These are phyloP conservation scores for Phytophthora constricta DNA, from an alignment of 352 stramenopile species.

Conservation along the genomic window DNA sequence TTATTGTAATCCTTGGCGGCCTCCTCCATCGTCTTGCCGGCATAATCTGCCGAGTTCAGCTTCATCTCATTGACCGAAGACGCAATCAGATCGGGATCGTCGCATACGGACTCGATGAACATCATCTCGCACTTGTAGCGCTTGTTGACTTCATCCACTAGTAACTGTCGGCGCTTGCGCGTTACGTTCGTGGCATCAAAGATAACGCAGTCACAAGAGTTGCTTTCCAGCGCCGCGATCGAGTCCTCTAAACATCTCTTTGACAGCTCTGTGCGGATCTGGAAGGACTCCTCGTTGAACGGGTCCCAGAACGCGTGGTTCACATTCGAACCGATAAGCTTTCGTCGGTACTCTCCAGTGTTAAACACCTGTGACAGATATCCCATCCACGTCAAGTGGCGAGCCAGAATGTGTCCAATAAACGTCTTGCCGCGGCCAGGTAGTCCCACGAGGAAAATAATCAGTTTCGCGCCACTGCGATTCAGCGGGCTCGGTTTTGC, in stretches of 20 bases:
- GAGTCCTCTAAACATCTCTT: constrained; percentile 78
- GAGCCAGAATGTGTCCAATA: constrained; percentile 81
- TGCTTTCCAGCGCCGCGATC: constrained; percentile 66
- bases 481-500: constrained; percentile 43
- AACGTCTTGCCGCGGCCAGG: constrained; percentile 87
- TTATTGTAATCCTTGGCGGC: constrained; percentile 76
- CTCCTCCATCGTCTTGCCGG: constrained; percentile 72
- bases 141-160: constrained; percentile 58
- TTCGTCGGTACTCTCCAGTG: constrained; percentile 81
- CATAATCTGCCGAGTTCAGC: constrained; percentile 83
- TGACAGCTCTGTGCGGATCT: constrained; percentile 73
- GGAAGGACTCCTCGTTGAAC: constrained; percentile 71
- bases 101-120: constrained; percentile 86
- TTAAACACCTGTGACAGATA: constrained; percentile 86
- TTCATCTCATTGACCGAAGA: constrained; percentile 90
- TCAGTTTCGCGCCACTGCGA: constrained; percentile 69
- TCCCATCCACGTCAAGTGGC: constrained; percentile 88
- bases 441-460: constrained; percentile 83
- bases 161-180: constrained; percentile 64
- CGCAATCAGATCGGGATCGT: constrained; percentile 73
- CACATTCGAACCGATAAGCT: constrained; percentile 66
- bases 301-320: constrained; percentile 87
- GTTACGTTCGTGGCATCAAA: constrained; percentile 89
- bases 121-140: constrained; percentile 83
- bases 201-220: constrained; percentile 80